Conservation (phyloP, 345 rosid species). For the Kandelia obovata region DNA sequence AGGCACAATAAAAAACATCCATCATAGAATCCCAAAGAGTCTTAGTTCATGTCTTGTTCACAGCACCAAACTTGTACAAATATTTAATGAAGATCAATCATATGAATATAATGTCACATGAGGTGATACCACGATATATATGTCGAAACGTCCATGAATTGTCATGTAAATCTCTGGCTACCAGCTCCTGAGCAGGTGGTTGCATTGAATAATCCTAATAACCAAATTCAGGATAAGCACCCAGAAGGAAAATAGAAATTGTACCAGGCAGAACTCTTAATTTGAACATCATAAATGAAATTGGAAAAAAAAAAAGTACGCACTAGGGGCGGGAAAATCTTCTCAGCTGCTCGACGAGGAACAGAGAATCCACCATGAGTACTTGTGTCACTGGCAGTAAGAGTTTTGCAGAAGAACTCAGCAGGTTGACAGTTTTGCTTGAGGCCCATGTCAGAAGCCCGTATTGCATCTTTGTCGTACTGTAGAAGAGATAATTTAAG, state of each 20-base stretch:
- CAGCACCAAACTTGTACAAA: background rate
- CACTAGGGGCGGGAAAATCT: constrained; percentile 90
- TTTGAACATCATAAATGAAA: background rate
- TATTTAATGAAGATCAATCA: background rate
- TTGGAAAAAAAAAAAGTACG: constrained; percentile 19
- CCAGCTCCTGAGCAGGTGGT: constrained; percentile 63
- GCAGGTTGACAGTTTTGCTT: constrained; percentile 76
- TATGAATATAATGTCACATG: background rate
- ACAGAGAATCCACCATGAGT: constrained; percentile 98
- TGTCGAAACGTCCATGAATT: constrained; percentile 55
- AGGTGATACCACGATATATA: constrained; percentile 52
- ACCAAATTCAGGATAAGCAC: constrained; percentile 16
- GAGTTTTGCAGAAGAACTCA: constrained; percentile 96
- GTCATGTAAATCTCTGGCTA: constrained; percentile 53
- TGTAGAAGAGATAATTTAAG: constrained; percentile 31
- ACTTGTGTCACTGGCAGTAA: constrained; percentile 95
- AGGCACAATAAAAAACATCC: background rate
- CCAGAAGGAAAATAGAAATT: constrained; percentile 1
- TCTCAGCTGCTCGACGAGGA: constrained; percentile 97
- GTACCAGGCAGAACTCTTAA: background rate
- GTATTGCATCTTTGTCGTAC: constrained; percentile 82
- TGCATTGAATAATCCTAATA: constrained; percentile 53
- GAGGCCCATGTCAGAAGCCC: constrained; percentile 81
- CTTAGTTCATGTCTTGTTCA: background rate
- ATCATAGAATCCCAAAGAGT: background rate